Conservation (phyloP, 768 basidiomycete genomes). For the Hericium erinaceus region DNA sequence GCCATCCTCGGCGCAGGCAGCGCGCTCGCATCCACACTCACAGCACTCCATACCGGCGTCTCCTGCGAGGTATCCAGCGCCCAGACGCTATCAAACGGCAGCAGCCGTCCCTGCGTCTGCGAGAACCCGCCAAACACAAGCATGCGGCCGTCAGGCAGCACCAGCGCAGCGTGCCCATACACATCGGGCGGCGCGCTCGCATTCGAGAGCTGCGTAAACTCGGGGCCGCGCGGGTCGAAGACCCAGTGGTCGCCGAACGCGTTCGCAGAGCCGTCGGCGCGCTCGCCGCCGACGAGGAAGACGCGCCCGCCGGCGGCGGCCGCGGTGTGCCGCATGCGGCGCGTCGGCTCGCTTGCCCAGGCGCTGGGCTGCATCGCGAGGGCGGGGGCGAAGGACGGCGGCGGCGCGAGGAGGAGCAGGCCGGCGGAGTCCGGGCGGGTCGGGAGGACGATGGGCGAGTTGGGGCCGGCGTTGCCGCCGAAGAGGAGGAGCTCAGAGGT, state of each 20-base stretch:
- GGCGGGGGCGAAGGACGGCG: slow-evolving; percentile 18
- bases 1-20: slow-evolving; percentile 53
- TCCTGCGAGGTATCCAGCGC: slow-evolving; percentile 46
- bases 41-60: slow-evolving; percentile 37
- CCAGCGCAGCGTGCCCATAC: slow-evolving; percentile 62
- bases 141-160: slow-evolving; percentile 60
- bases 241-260: slow-evolving; percentile 56
- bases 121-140: slow-evolving; percentile 70
- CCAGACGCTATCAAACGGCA: slow-evolving; percentile 55
- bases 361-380: slow-evolving; percentile 39
- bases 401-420: slow-evolving; percentile 33
- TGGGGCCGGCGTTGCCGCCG: slow-evolving; percentile 65
- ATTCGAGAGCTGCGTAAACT: slow-evolving; percentile 46
- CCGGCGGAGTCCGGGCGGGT: slow-evolving; percentile 54
- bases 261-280: slow-evolving; percentile 65
- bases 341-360: slow-evolving; percentile 60
- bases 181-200: slow-evolving; percentile 55
- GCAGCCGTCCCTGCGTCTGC: slow-evolving; percentile 33
- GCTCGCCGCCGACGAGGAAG: slow-evolving; percentile 73
- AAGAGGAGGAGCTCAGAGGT: slow-evolving; percentile 50
- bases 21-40: slow-evolving; percentile 28
- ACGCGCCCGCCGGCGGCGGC: slow-evolving; percentile 41
- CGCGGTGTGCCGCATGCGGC: slow-evolving; percentile 71
- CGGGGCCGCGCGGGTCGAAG: slow-evolving; percentile 40
- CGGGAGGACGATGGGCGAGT: slow-evolving; percentile 41